Evolutionary conservation across 148 eudicot genomes (phyloP), one percentile per base, ranked within the genome.

Genomic region (Dysphania ambrosioides): DNA sequence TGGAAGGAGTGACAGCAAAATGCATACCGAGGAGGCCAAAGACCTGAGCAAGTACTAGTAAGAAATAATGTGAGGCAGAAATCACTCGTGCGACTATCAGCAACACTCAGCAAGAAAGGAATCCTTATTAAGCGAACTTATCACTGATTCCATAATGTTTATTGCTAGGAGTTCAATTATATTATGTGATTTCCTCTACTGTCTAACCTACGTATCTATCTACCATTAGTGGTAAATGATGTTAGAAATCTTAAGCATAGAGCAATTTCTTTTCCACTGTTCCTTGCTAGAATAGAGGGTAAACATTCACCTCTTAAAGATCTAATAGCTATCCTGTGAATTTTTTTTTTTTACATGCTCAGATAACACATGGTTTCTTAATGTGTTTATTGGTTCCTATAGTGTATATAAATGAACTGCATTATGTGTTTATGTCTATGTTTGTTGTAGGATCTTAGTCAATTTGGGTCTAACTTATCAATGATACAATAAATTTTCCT

Each of bases 401-500:
- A n/a, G n/a, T n/a, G n/a, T 34, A 5, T 9, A 21, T 53, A 53
- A 47, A 47, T 21, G 2, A 36, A n/a, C 38, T 63, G 57, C 61
- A 1, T 68, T 40, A 3, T 9, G 31, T n/a, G 61, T 19, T 0
- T 66, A 42, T 67, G 55, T 72, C 5, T 30, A 27, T 32, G 21
- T 64, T 31, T 82, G 38, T 49, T 71, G 27, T 70, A 94, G 98
- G 95, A 83, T 72, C 78, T 94, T 38, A 80, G 63, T 68, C 90
- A 94, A 71, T 94, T 94, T 70, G 98, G 98, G 34, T 80, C 98
- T 18, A 92, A 91, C 82, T 79, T 94, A 35, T 88, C 91, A 23
- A 87, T 94, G 93, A 90, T 90, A 72, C 87, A 85, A 75, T 86
- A 87, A 82, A 90, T 86, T 70, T 94, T 94, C 68, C 97, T 97